Conservation (phyloP, 805 yeast genomes). For the Wickerhamomyces sydowiorum region DNA sequence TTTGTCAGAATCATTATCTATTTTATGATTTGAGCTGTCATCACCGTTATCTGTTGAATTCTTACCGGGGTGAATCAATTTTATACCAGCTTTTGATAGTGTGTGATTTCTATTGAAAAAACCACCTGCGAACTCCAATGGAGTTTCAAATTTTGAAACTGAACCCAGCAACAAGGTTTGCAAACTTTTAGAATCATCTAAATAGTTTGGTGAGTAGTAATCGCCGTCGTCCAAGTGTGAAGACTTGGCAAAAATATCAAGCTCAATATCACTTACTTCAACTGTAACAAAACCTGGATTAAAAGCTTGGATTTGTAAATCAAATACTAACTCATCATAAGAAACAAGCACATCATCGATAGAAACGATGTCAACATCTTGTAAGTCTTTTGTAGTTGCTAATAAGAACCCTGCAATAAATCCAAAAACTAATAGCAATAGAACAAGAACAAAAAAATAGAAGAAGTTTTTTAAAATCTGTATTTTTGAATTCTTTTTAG, state of each 20-base stretch:
- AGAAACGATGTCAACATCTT: constrained; percentile 53
- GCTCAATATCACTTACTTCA: constrained; percentile 54
- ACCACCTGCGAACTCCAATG: constrained; percentile 72
- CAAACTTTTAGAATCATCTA: constrained; percentile 14
- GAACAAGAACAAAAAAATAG: constrained; percentile 28
- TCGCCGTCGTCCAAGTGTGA: constrained; percentile 31
- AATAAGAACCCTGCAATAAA: constrained; percentile 78
- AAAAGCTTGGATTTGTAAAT: constrained; percentile 68
- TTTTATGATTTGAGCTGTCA: constrained; percentile 20
- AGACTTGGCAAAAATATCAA: constrained; percentile 82
- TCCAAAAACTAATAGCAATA: constrained; percentile 59
- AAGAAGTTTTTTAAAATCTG: constrained; percentile 28
- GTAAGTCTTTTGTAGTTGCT: constrained; percentile 82
- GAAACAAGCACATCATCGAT: constrained; percentile 71
- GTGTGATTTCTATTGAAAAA: constrained; percentile 58
- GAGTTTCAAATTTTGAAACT: constrained; percentile 59
- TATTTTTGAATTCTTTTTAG: constrained; percentile 22
- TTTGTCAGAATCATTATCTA: constrained; percentile 34
- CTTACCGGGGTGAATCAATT: constrained; percentile 68
- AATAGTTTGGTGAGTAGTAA: constrained; percentile 6
- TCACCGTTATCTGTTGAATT: constrained; percentile 21
- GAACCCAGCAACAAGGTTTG: constrained; percentile 75
- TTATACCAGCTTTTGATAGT: constrained; percentile 62
- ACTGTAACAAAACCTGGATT: constrained; percentile 85
- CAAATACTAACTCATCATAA: constrained; percentile 80